Conservation (phyloP, 1,139 yeast species). For the Tardiomyces depauwii region DNA sequence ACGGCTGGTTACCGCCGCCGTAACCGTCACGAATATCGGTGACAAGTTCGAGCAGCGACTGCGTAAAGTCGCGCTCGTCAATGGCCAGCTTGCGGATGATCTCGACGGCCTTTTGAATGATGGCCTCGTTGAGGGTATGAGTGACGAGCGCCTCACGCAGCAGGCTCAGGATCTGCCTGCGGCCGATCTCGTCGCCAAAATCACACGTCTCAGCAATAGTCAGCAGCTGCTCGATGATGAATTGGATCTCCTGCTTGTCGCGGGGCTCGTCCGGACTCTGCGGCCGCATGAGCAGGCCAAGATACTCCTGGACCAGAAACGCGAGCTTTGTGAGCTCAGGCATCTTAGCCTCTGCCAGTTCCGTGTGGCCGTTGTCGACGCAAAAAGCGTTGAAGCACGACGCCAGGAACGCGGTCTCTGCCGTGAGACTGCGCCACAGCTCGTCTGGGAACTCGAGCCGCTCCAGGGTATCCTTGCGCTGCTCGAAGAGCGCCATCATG, state of each 20-base stretch:
- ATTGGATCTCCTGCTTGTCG: conserved; percentile 52
- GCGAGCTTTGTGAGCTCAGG: conserved; percentile 78
- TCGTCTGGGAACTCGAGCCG: conserved; percentile 44
- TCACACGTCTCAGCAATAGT: conserved; percentile 63
- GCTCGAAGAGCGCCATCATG: conserved; percentile 48
- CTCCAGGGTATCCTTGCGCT: conserved; percentile 50
- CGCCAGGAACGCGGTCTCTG: conserved; percentile 65
- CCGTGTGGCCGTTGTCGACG: conserved; percentile 35
- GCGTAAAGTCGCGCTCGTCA: conserved; percentile 72
- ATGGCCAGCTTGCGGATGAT: conserved; percentile 63
- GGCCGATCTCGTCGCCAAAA: conserved; percentile 84
- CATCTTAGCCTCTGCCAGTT: conserved; percentile 57
- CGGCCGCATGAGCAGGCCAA: conserved; percentile 29
- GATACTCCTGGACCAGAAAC: conserved; percentile 41
- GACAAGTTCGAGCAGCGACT: conserved; percentile 76
- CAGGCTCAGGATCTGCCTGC: conserved; percentile 68
- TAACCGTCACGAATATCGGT: conserved; percentile 64
- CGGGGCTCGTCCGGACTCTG: conserved; percentile 27
- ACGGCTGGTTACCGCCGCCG: conserved; percentile 8
- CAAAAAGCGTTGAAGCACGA: conserved; percentile 61
- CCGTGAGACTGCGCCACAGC: conserved; percentile 60
- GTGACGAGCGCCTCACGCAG: conserved; percentile 35
- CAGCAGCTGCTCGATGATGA: conserved; percentile 64
- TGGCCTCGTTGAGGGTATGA: conserved; percentile 37
- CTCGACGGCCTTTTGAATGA: conserved; percentile 47